Evolutionary conservation across 2,329 filamentous ascomycete species (phyloP).

Genomic region (Microsporum canis): DNA sequence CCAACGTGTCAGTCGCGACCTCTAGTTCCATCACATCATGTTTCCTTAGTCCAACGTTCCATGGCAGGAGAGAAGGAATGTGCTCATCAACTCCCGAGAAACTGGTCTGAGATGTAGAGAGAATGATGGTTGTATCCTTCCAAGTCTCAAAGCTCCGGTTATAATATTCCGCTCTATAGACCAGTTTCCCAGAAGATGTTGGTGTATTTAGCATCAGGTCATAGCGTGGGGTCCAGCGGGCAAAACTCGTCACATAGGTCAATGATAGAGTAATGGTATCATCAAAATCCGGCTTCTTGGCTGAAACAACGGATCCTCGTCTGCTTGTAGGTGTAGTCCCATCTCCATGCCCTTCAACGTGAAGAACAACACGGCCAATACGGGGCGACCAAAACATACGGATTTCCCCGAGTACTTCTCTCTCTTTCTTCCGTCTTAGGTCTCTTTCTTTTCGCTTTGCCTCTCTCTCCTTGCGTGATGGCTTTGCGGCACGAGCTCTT

Average conservation of each 20-base stretch:
- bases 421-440: constrained; percentile 24
- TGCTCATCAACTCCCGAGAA: constrained; percentile 46
- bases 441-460: constrained; percentile 19
- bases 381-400: constrained; percentile 28
- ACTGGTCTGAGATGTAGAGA: constrained; percentile 53
- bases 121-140: constrained; percentile 47
- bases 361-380: constrained; percentile 28
- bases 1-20: background rate
- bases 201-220: constrained; percentile 51
- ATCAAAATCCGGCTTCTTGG: constrained; percentile 14
- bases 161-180: constrained; percentile 51
- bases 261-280: constrained; percentile 34
- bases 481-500: constrained; percentile 18
- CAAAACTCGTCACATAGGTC: constrained; percentile 49
- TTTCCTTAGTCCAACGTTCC: constrained; percentile 44
- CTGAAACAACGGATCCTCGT: constrained; percentile 19
- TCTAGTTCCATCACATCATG: constrained; percentile 14
- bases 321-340: constrained; percentile 17
- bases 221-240: constrained; percentile 51
- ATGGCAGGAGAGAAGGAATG: constrained; percentile 45
- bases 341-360: constrained; percentile 25
- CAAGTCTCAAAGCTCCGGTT: constrained; percentile 55
- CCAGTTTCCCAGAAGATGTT: constrained; percentile 41
- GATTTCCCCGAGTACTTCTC: constrained; percentile 23
- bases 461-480: constrained; percentile 19